A percentile compares a stretch with the other conserved stretches of the same genome.
Conservation (phyloP, 495 filamentous ascomycete genomes). For the Penicillium pancosmium region DNA sequence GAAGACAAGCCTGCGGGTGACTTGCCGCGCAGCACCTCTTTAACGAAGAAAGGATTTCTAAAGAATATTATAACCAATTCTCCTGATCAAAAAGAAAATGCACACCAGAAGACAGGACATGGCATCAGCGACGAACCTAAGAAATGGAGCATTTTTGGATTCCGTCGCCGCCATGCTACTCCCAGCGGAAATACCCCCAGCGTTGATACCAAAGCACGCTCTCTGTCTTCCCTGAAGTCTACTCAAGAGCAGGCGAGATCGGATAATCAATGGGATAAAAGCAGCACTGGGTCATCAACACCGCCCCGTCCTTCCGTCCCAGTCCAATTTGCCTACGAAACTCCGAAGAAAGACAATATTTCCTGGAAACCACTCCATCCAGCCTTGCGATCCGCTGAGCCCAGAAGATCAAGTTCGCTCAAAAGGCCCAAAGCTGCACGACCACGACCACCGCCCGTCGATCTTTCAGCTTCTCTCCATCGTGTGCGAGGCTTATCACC, state of each 20-base stretch:
- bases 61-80: constrained; percentile 3
- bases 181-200: constrained; percentile 9
- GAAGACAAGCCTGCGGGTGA: background rate
- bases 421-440: background rate
- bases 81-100: constrained; percentile 5
- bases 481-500: background rate
- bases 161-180: constrained; percentile 26
- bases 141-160: constrained; percentile 29
- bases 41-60: constrained; percentile 13
- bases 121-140: constrained; percentile 15
- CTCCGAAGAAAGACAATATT: background rate
- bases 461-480: background rate
- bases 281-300: constrained; percentile 17
- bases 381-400: constrained; percentile 6
- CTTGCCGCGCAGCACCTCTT: constrained; percentile 15
- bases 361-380: constrained; percentile 26
- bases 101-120: background rate
- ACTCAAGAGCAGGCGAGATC: constrained; percentile 6
- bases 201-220: constrained; percentile 16
- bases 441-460: background rate
- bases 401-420: background rate
- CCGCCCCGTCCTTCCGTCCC: constrained; percentile 23
- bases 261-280: background rate
- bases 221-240: constrained; percentile 15
- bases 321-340: background rate